These are phyloP conservation scores for Escovopsis sp. DNA, from an alignment of 2,329 filamentous ascomycete genomes.

Conservation along the genomic window DNA sequence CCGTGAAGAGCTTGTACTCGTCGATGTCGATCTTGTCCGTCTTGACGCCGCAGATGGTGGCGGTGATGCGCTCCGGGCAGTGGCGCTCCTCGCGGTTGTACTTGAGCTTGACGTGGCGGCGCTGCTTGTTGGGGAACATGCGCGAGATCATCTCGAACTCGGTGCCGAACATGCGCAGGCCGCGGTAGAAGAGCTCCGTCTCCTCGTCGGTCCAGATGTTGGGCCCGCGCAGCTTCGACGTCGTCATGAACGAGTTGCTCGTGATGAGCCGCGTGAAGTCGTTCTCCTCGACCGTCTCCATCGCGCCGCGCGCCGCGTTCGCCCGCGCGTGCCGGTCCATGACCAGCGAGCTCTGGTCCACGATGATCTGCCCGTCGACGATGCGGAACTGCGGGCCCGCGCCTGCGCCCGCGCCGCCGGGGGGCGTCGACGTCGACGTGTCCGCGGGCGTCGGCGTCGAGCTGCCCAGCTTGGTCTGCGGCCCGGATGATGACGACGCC, in stretches of 20 bases:
- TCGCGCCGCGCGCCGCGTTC: conserved; percentile 32
- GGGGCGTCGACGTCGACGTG: conserved; percentile 9
- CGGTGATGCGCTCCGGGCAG: conserved; percentile 47
- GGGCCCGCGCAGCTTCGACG: conserved; percentile 45
- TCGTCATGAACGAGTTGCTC: conserved; percentile 48
- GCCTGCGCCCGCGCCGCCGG: neutral
- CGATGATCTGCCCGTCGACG: conserved; percentile 57
- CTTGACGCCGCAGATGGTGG: conserved; percentile 46
- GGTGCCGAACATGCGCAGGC: conserved; percentile 62
- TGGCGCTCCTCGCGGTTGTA: conserved; percentile 66
- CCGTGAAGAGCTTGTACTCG: conserved; percentile 42
- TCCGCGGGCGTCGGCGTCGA: conserved; percentile 3
- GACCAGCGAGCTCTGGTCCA: conserved; percentile 52
- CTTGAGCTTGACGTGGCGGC: conserved; percentile 66
- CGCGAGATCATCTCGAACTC: conserved; percentile 69
- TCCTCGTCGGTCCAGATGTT: conserved; percentile 57
- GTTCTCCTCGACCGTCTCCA: conserved; percentile 59
- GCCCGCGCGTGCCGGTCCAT: conserved; percentile 55
- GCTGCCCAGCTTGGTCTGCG: conserved; percentile 5
- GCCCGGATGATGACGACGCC: neutral
- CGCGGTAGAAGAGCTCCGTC: conserved; percentile 64
- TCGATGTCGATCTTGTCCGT: conserved; percentile 43
- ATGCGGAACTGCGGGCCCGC: conserved; percentile 43
- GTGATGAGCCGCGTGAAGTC: conserved; percentile 62
- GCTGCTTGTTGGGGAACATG: conserved; percentile 58